Conservation (phyloP, 108 stramenopile species). For the Discostella pseudostelligera region DNA sequence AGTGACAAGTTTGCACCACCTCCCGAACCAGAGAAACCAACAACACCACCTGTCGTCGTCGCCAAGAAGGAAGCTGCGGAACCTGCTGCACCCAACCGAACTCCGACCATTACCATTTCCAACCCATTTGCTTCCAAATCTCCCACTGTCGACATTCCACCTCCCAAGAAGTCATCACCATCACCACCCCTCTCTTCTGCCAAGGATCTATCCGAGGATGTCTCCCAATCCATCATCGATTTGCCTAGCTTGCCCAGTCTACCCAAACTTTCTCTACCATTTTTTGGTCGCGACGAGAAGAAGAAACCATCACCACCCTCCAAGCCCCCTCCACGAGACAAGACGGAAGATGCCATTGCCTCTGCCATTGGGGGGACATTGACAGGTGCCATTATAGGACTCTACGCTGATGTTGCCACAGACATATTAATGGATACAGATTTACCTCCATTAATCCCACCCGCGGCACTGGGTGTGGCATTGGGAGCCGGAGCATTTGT, state of each 20-base stretch:
- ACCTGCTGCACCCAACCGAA: neutral
- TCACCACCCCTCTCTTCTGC: neutral
- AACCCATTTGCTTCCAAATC: neutral
- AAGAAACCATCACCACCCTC: constrained; percentile 15
- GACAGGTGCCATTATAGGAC: constrained; percentile 32
- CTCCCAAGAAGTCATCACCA: neutral
- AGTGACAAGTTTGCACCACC: constrained; percentile 21
- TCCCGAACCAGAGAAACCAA: neutral
- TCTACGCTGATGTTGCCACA: constrained; percentile 29
- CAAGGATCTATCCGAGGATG: constrained; percentile 7
- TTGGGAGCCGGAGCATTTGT: constrained; percentile 42
- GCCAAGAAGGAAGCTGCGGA: constrained; percentile 3
- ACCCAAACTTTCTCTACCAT: constrained; percentile 4
- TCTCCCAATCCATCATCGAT: constrained; percentile 1
- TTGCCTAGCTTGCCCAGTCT: constrained; percentile 2
- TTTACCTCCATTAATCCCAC: constrained; percentile 47
- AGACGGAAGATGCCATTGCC: constrained; percentile 32
- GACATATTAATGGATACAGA: constrained; percentile 28
- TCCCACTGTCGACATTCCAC: neutral
- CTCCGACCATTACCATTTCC: no score
- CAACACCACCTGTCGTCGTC: neutral
- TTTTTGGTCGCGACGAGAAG: constrained; percentile 3
- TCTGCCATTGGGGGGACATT: constrained; percentile 50
- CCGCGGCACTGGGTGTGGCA: constrained; percentile 35
- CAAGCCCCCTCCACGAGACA: constrained; percentile 1